Evolutionary conservation across 1,284 basidiomycete genomes (phyloP), one percentile per base, ranked within the genome.

Genomic region (Neonothopanus nambi): DNA sequence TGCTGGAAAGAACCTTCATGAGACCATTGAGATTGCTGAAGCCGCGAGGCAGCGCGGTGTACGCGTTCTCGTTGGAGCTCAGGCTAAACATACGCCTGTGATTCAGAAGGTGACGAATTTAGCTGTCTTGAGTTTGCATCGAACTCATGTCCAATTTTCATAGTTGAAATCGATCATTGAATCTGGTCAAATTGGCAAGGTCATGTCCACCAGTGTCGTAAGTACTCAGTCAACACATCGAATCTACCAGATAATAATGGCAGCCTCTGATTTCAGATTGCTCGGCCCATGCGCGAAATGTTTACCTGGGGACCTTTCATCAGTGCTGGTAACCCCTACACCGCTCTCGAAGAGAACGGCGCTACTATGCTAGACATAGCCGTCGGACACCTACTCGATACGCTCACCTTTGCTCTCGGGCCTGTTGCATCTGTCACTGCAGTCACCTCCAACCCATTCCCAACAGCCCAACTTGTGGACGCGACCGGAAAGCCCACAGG

Each of bases 31-130:
- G 54, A 60, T 75, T 5, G 68, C 67, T 3, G 64, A 66, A 12
- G 59, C 61, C 0, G 72, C 68, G 2, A 65, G 58, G 35, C 55
- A 52, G 51, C 66, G 68, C 40, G 69, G 69, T 0, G 57, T 71
- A 1, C 63, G 55, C 39, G 64, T 59, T 8, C 60, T 72, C 6
- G 63, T 74, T n/a, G 72, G 72, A 5, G 52, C 66, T 17, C 72
- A 75, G 47, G 65, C 60, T 2, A 61, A 67, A 41, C 63, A 68
- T 40, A 58, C 59, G 13, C 54, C 61, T 4, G 57, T 59, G 3
- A 42, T 67, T 12, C 58, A 54, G 38, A 70, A 70, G 67, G 70
- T 70, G 23, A 46, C 5, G n/a, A 35, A 18, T 35, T 42, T 36
- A 63, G n/a, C 23, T 41, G 1, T 6, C 13, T 12, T 33, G 15